Evolutionary conservation across 208 protist genomes (phyloP), one percentile per base, ranked within the genome.

Genomic region (Perkinsela sp.): DNA sequence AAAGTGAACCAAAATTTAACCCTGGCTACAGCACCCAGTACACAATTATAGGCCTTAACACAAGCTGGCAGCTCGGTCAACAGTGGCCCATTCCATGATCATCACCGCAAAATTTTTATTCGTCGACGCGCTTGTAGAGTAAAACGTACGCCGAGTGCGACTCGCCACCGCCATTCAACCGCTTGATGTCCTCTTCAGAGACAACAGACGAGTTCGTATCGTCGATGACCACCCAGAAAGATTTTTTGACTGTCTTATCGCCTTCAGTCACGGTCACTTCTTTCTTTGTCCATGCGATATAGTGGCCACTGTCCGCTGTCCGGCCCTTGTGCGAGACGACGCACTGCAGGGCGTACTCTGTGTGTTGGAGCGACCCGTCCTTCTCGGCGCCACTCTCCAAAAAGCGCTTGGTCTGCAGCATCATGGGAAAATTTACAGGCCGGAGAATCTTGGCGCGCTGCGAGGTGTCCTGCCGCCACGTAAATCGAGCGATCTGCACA

Each of bases 251-350:
- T n/a, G 40, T 57, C 13, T 22, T 22, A 57, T 57, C 40, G 40
- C 72, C 70, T 22, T 57, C 40, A 6, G 22, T n/a, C 22, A 22
- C 6, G 13, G 40, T 6, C 22, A 57, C 22, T 1, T 30, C 75
- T 48, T 80, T 74, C 72, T 85, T 90, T n/a, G 83, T 83, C 86
- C 87, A 94, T 71, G 81, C 90, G 29, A 94, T 78, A 70, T 94
- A 94, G 72, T 94, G 89, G 1, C 89, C 89, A 30, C 77, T 73
- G 67, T 94, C 86, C 1, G 87, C 82, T 68, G 75, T 83, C 57
- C 86, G 76, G 6, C 89, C 89, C 74, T 91, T 91, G 78, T 94
- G 89, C 1, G 86, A 89, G 28, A 93, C 82, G 48, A 94, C 82
- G 40, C 81, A 83, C 72, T 78, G 89, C 1, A 94, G 77, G 70